Base-by-base conservation (phyloP, 2,329 filamentous ascomycete species). In the Phialophora verrucosa region DNA sequence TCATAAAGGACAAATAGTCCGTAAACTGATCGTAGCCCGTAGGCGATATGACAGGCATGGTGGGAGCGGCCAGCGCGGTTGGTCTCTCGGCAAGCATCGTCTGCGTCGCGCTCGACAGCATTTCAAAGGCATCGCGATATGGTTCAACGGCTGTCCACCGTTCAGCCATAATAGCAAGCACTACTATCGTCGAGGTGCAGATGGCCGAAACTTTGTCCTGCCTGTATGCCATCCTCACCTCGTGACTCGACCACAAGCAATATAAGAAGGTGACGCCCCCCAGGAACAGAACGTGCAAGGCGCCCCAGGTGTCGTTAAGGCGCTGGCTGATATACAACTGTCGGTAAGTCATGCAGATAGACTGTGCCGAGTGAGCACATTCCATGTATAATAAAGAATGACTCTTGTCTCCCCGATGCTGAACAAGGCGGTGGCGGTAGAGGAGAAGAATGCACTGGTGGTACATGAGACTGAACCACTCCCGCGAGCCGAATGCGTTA, bases 391-490 rank as follows among this genome's bases (percentile, higher is more conserved):
- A 1, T 5, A 7, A 23, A 12, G n/a, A n/a, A 6, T n/a, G 20
- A 12, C 12, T 53, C 14, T 14, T 25, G 20, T 25, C 50, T 49
- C 44, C 44, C 20, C 25, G n/a, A 25, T 25, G n/a, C 27, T 29
- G 12, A 14, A 29, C 25, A 5, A 53, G 25, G 12, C 25, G 20
- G 23, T 66, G 62, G 0, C 78, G 74, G 59, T 81, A 79, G 1
- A 81, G 70, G 2, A 80, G 69, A 4, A 81, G 70, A 25, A 81
- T 75, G 1, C 78, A 76, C 63, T 81, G 75, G 62, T 79, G 69
- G 55, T 80, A 80, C 1, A 76, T 76, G 1, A 81, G 71, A 2
- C 73, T 65, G 55, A 81, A 81, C 78, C 79, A 81, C 12, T 76
- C 74, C 5, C 65, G 65, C 0, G 78, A 79, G 0, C 77, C 74